These are phyloP conservation scores for Entoloma clypeatum DNA, from an alignment of 1,284 basidiomycete genomes.

Conservation along the genomic window DNA sequence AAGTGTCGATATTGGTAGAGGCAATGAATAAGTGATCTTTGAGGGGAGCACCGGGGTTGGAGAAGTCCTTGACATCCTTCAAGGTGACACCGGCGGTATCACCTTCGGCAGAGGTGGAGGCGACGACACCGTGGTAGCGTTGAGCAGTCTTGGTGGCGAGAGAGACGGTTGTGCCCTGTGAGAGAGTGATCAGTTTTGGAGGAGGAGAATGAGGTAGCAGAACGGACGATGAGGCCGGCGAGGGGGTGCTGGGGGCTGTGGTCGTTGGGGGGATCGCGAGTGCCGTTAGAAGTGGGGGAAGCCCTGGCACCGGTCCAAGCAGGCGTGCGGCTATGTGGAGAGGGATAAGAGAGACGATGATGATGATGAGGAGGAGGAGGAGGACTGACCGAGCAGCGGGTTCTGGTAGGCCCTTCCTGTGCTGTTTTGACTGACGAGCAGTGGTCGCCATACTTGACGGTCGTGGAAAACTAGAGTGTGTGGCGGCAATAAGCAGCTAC, in stretches of 20 bases:
- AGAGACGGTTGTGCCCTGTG: conserved; percentile 69
- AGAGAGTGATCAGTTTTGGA: conserved; percentile 6
- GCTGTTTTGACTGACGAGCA: conserved; percentile 54
- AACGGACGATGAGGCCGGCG: conserved; percentile 60
- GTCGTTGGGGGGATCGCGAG: conserved; percentile 48
- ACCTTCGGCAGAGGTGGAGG: conserved; percentile 57
- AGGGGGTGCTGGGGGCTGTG: conserved; percentile 56
- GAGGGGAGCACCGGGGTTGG: conserved; percentile 56
- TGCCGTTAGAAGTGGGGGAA: conserved; percentile 66
- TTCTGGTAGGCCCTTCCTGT: conserved; percentile 55
- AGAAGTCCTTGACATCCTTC: conserved; percentile 69
- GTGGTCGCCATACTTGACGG: conserved; percentile 70
- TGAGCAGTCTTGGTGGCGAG: conserved; percentile 62
- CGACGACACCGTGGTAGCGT: conserved; percentile 69
- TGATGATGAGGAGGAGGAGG: conserved; percentile 3
- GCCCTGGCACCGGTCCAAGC: conserved; percentile 64
- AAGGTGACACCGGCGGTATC: conserved; percentile 70
- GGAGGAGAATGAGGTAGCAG: conserved; percentile 12
- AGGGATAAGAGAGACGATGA: conserved; percentile 14
- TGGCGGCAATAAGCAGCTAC: too few relatives aligned
- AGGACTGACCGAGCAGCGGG: conserved; percentile 53
- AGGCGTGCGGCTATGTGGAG: conserved; percentile 43
- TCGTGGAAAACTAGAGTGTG: conserved; percentile 1
- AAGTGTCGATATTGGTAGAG: conserved; percentile 65
- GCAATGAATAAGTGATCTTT: conserved; percentile 68